Conservation (phyloP, 2,329 filamentous ascomycete genomes). For the Sarocladiaceae sp. region DNA sequence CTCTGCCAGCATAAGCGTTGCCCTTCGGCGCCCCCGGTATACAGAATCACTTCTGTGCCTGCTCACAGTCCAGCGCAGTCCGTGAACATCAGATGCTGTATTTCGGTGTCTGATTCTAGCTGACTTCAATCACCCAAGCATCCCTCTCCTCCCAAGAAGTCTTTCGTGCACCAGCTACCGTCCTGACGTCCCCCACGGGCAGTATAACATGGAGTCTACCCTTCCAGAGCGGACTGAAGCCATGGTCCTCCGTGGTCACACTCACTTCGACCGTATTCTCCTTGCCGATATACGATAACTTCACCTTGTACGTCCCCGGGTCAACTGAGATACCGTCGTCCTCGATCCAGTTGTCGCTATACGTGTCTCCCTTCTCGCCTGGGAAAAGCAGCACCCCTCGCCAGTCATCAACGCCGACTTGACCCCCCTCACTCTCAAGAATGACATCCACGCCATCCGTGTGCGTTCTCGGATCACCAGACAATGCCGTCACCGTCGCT, state of each 20-base stretch:
- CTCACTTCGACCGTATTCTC: neutral
- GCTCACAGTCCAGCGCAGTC: too few relatives aligned
- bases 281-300: neutral
- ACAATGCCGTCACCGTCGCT: constrained; percentile 3
- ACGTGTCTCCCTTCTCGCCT: neutral
- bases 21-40: too few relatives aligned
- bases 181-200: constrained; percentile 3
- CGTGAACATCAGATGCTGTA: too few relatives aligned
- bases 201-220: neutral
- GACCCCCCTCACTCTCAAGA: neutral
- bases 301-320: neutral
- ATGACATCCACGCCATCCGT: constrained; percentile 1
- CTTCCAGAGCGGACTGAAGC: neutral
- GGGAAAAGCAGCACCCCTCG: constrained; percentile 7
- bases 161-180: neutral
- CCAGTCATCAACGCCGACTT: constrained; percentile 5
- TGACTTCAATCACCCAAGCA: neutral
- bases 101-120: too few relatives aligned
- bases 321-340: constrained; percentile 4
- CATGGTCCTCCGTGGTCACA: neutral
- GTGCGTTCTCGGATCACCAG: constrained; percentile 1
- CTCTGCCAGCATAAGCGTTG: too few relatives aligned
- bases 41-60: too few relatives aligned
- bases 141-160: neutral
- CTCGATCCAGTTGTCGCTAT: constrained; percentile 2